Percentiles rank a stretch among this genome's conserved stretches.
Conservation (phyloP, 179 eudicot species). For the Camellia oleifera region DNA sequence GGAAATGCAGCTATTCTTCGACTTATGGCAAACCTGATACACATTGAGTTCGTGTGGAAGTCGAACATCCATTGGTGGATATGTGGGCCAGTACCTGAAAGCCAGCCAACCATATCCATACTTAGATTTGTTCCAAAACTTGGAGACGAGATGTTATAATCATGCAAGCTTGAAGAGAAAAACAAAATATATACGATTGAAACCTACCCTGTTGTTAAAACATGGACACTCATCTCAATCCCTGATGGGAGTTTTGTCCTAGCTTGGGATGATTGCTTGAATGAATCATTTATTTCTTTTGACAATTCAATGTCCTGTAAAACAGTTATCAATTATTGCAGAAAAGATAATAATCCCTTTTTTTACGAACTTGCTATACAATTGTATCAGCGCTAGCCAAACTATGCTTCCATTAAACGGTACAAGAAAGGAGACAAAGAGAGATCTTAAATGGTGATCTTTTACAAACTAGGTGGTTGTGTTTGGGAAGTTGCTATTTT, state of each 20-base stretch:
- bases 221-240: constrained; percentile 99
- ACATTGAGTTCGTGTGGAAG: constrained; percentile 95
- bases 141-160: not conserved
- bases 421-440: not conserved
- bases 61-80: constrained; percentile 96
- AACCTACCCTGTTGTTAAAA: constrained; percentile 88
- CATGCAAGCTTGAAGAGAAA: not conserved
- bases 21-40: constrained; percentile 69
- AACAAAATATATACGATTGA: not conserved
- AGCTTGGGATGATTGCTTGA: constrained; percentile 96
- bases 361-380: not conserved
- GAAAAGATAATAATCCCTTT: not conserved
- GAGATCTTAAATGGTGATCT: not conserved
- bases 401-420: not conserved
- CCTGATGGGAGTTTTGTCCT: constrained; percentile 96
- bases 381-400: not conserved
- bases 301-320: constrained; percentile 93
- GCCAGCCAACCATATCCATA: constrained; percentile 9
- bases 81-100: constrained; percentile 98
- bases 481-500: no score
- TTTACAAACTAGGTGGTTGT: not conserved
- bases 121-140: not conserved
- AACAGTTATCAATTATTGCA: not conserved
- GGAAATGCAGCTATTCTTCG: not conserved
- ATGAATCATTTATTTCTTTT: constrained; percentile 94